phyloP scores from a whole-genome alignment of 805 yeast species.

The Lipomyces lipofer region DNA sequence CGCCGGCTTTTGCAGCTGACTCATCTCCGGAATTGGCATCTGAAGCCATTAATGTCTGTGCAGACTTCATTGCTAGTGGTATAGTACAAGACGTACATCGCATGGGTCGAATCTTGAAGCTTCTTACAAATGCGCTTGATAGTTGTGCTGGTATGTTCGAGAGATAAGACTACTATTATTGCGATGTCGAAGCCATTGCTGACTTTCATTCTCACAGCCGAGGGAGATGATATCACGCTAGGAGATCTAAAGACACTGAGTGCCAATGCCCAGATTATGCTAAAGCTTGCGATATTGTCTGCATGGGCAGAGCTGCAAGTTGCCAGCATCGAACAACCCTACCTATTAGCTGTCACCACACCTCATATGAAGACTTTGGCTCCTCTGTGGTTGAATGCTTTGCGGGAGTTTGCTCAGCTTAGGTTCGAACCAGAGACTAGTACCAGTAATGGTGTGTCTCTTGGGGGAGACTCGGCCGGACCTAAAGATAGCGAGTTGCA shows the following conservation, averaged over 20 bases:
- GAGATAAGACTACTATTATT: conserved; percentile 11
- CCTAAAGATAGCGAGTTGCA: conserved; percentile 36
- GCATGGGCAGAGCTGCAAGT: conserved; percentile 47
- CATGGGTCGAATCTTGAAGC: conserved; percentile 57
- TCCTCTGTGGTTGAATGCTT: conserved; percentile 75
- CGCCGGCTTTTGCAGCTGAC: conserved; percentile 78
- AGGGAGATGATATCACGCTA: conserved; percentile 34
- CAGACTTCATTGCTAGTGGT: conserved; percentile 68
- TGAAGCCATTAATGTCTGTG: conserved; percentile 73
- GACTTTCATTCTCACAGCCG: not conserved
- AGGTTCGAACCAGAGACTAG: conserved; percentile 51
- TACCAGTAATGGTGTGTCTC: not conserved
- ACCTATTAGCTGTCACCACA: conserved; percentile 43
- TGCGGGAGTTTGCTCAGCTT: conserved; percentile 71
- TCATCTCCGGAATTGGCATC: conserved; percentile 73
- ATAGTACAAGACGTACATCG: conserved; percentile 50
- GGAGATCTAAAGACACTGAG: conserved; percentile 42
- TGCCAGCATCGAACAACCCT: conserved; percentile 33
- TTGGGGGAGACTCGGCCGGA: conserved; percentile 6
- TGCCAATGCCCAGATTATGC: conserved; percentile 41
- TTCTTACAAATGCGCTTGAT: conserved; percentile 67
- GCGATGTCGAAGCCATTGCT: not conserved
- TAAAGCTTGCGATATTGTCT: conserved; percentile 42
- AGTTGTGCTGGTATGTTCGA: conserved; percentile 45
- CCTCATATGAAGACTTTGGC: conserved; percentile 61